Base-by-base conservation (phyloP, 2,329 filamentous ascomycete species). In the Aureobasidium melanogenum region DNA sequence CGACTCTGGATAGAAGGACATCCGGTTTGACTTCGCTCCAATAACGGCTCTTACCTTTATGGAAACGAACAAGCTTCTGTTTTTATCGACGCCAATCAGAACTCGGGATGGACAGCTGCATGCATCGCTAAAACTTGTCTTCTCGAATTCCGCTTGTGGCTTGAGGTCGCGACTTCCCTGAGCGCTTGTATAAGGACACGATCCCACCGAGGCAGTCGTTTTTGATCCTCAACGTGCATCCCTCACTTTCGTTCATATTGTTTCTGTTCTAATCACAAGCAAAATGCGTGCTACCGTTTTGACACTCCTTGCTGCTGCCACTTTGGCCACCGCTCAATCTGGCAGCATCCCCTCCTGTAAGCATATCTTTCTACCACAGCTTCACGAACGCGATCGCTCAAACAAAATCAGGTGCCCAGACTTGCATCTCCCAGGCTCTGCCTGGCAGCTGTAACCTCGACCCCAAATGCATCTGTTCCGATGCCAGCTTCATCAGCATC, bases 401-500 rank as follows among this genome's bases (percentile, higher is more conserved):
- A 17, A 58, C 3, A n/a, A 5, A 15, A 15, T n/a, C 28, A 60
- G 56, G 56, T 38, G 57, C 57, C 14, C 36, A 5, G 5, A 12
- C 46, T 9, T 60, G 57, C 24, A 38, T 60, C 38, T 12, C 38
- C 17, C 30, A 39, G 8, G 46, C 57, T 36, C 38, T 60, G n/a
- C 57, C 57, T 22, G 47, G 47, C 14, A 43, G 19, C 26, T 60
- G 57, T 28, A 60, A 60, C 19, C 30, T 60, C 8, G 19, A 60
- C 38, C 57, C 57, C 24, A 17, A 43, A n/a, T 60, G 57, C 19
- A 60, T 60, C 28, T 60, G 57, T 30, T 5, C 46, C 19, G 57
- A 60, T 14, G 14, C 57, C 19, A 52, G 38, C 47, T 60, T 60
- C 57, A 60, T 60, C 30, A 60, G 36, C 47, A 44, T 12, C 46